Evolutionary conservation across 2,329 filamentous ascomycete species (phyloP), one percentile per base, ranked within the genome.

Genomic region (Dactylellina parvicollis): DNA sequence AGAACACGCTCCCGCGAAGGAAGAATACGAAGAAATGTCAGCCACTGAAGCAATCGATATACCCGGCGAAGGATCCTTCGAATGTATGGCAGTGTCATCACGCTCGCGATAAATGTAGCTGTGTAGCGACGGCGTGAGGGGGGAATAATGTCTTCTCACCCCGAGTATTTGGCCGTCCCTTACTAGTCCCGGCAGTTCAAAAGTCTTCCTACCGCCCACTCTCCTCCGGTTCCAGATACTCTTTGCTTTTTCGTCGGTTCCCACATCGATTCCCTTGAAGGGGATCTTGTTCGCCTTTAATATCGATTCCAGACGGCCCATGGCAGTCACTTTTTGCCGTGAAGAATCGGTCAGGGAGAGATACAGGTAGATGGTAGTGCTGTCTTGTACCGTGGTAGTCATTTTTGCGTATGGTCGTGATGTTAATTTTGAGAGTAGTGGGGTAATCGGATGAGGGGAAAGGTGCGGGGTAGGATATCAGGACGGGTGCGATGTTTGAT

Each of bases 301-400:
- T 79, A 99, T 98, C 10, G 93, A 97, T 82, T 99, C 94, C 77
- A 99, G 88, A 50, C 95, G 91, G 61, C 93, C 96, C 0, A 95
- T 98, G 24, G 93, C 95, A 40, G 95, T 98, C 79, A 98, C 89
- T 80, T 98, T 96, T 81, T 97, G 92, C 22, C 92, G 96, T 40
- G 92, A 96, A 76, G 95, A 95, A 70, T 95, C 92, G 18, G 95
- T 98, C 64, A 99, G 86, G 59, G 94, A 98, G 73, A 95, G 98
- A 83, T 96, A 97, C 78, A 99, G 90, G 83, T 95, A 99, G 75
- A 99, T 88, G 26, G 89, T 84, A 12, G 77, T 85, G 52, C 89
- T 86, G 80, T 92, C 89, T 36, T 65, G 60, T 8, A 24, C 28
- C 40, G 59, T 52, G 20, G 50, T 54, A 38, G 66, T 26, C 66